Evolutionary conservation across 441 rosid species (phyloP).

Genomic region (Rhodomyrtus psidioides): DNA sequence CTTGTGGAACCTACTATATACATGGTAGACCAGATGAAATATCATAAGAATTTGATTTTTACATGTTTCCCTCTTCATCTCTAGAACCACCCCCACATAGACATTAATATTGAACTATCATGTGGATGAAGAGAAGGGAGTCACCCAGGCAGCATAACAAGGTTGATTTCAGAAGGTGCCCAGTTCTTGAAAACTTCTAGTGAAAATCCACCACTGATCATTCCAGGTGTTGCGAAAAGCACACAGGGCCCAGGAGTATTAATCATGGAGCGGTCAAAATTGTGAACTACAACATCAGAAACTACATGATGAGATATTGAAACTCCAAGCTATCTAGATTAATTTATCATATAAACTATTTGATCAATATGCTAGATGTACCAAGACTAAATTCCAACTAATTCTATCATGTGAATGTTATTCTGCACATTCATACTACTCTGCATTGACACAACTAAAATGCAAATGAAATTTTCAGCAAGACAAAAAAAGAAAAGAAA

Average conservation of each 20-base stretch:
- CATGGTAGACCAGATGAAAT: neutral
- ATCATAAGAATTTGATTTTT: neutral
- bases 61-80: neutral
- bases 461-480: neutral
- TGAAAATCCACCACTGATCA: conserved; percentile 94
- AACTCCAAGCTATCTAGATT: neutral
- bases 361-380: neutral
- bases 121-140: neutral
- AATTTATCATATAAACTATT: neutral
- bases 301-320: neutral
- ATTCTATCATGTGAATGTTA: neutral
- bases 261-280: conserved; percentile 71
- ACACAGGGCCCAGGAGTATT: conserved; percentile 93
- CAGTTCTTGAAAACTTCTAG: conserved; percentile 92
- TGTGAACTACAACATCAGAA: conserved; percentile 46
- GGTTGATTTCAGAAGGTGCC: conserved; percentile 86
- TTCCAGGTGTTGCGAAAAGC: conserved; percentile 98
- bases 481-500: neutral
- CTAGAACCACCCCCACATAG: neutral
- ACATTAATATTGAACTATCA: neutral
- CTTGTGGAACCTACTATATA: neutral
- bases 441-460: neutral
- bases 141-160: conserved; percentile 90
- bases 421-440: neutral
- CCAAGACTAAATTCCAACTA: neutral